phyloP scores from a whole-genome alignment of 495 filamentous ascomycete species.

The Penicillium silybi region DNA sequence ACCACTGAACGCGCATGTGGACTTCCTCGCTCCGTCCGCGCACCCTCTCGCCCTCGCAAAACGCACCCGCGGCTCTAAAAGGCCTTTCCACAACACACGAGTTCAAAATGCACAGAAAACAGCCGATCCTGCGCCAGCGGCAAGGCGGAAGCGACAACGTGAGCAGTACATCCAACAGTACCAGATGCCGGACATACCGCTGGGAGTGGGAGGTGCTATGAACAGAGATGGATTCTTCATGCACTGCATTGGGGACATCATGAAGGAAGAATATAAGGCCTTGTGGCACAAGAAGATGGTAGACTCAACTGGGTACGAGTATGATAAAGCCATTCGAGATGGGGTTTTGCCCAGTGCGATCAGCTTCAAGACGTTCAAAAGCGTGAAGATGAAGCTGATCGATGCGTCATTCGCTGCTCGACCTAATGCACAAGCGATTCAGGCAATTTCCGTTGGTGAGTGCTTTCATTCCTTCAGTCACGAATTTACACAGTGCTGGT shows the following conservation, averaged over 20 bases:
- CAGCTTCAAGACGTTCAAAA: constrained; percentile 16
- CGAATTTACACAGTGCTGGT: too few species aligned
- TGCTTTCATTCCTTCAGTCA: not conserved
- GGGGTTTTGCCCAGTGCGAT: constrained; percentile 8
- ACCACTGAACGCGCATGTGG: not conserved
- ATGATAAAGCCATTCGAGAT: constrained; percentile 1
- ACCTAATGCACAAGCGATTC: constrained; percentile 13
- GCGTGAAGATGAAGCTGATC: constrained; percentile 15
- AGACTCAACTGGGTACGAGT: not conserved
- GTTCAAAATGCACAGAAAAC: not conserved
- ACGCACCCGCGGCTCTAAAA: constrained; percentile 1
- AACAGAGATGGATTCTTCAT: not conserved
- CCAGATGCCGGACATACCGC: not conserved
- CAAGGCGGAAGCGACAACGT: not conserved
- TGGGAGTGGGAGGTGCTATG: not conserved
- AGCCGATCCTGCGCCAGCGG: not conserved
- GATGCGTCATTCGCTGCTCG: constrained; percentile 1
- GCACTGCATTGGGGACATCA: not conserved
- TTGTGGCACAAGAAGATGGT: not conserved
- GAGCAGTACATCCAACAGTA: not conserved
- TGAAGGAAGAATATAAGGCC: not conserved
- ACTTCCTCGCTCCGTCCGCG: constrained; percentile 2
- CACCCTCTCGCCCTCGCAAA: constrained; percentile 3
- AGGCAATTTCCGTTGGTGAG: constrained; percentile 26
- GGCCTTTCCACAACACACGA: constrained; percentile 18